Evolutionary conservation across 2,329 filamentous ascomycete genomes (phyloP).

Genomic region (Colletotrichum tanaceti): DNA sequence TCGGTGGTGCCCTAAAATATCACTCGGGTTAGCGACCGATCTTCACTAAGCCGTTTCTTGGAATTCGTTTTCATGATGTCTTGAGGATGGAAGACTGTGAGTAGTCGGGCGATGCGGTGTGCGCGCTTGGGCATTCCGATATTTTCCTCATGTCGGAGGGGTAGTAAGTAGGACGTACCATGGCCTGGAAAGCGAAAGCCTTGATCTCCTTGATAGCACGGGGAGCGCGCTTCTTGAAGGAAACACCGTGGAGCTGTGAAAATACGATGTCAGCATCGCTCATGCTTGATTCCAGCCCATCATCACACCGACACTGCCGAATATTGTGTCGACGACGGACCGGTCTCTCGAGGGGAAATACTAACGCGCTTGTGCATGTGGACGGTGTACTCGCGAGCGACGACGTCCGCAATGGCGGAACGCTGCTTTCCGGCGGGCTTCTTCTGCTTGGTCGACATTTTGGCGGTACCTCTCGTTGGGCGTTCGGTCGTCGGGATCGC

Average conservation of each 20-base stretch:
- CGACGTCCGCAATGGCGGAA: conserved; percentile 98
- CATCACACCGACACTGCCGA: background rate
- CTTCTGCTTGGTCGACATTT: conserved; percentile 75
- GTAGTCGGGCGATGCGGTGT: background rate
- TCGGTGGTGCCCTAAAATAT: conserved; percentile 86
- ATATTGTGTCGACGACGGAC: conserved; percentile 42
- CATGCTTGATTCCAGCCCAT: conserved; percentile 17
- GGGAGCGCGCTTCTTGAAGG: conserved; percentile 99
- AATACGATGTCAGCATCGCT: conserved; percentile 49
- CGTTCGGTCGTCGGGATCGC: conserved; percentile 40
- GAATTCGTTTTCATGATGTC: background rate
- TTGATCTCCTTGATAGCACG: conserved; percentile 99
- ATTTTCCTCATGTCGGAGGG: conserved; percentile 8
- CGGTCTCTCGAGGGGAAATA: conserved; percentile 51
- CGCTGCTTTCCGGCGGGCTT: conserved; percentile 77
- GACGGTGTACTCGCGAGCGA: conserved; percentile 99
- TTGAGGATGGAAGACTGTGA: background rate
- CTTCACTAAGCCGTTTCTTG: background rate
- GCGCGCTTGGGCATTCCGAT: background rate
- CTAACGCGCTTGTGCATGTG: conserved; percentile 92
- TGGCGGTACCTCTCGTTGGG: conserved; percentile 46
- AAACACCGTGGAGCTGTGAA: conserved; percentile 88
- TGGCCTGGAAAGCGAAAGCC: conserved; percentile 89
- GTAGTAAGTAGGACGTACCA: conserved; percentile 75
- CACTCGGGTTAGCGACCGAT: conserved; percentile 42